Base-by-base conservation (phyloP, 1,139 yeast genomes). In the Kodamaea suecica region DNA sequence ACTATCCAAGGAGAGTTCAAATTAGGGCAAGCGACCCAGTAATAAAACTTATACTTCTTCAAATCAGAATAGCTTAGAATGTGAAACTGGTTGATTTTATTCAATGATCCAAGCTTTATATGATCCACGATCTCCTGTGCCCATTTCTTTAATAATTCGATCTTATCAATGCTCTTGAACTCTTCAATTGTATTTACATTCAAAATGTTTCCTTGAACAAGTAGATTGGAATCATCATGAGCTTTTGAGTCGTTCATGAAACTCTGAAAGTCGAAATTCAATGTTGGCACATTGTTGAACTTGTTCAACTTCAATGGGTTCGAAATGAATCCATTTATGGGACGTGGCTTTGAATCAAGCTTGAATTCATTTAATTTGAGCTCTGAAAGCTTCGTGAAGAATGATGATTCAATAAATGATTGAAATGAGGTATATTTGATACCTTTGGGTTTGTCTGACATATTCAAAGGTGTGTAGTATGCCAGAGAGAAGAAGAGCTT, bases 1-100 rank as follows among this genome's bases (percentile, higher is more conserved):
- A 56, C 37, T 3, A 16, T 42, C 83, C 78, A 76, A 16, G 56
- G 59, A 6, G 76, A 63, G 24, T 66, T 63, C 14, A 86, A 59
- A 0, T 76, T 65, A 0, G 97, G 97, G 45, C 78, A 79, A 5
- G 90, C 85, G 47, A 85, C 73, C 98, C 98, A 92, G 58, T 90
- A 90, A 50, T 76, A 84, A 53, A 84, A 92, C 49, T 76, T 80
- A 63, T 84, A 88, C 59, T 84, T 86, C 58, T 92, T 92, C 54
- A 92, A 70, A 56, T 94, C 98, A 3, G 95, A 83, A 60, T 79
- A 92, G 27, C 88, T 70, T 27, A 90, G 63, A 1, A 90, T 52
- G 21, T 68, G 68, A 49, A 88, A 85, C 23, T 59, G 55, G 26
- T 71, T 61, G 29, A 52, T 33, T 4, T 36, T 35, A 12, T 42